phyloP scores from a whole-genome alignment of 2,329 filamentous ascomycete genomes.

The Cucurbitaria berberidis region DNA sequence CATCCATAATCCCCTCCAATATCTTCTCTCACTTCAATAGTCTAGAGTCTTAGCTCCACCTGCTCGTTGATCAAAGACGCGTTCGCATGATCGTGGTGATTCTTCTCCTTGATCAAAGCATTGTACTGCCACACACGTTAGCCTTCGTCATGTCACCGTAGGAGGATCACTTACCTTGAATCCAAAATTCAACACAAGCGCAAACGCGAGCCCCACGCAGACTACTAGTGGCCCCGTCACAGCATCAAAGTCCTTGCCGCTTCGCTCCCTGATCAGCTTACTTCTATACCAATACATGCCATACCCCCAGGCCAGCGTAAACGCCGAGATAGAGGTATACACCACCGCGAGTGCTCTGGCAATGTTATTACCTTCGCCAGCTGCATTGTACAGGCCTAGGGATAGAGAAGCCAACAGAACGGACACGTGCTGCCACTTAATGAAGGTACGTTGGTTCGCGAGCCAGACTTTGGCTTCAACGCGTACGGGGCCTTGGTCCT shows the following conservation, averaged over 20 bases:
- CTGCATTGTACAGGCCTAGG: constrained; percentile 86
- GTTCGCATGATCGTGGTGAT: constrained; percentile 12
- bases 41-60: constrained; percentile 27
- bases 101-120: constrained; percentile 18
- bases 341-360: constrained; percentile 80
- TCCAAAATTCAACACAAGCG: constrained; percentile 84
- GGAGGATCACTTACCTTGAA: constrained; percentile 69
- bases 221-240: constrained; percentile 83
- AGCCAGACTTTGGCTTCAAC: constrained; percentile 99
- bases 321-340: constrained; percentile 81
- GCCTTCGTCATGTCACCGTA: not conserved
- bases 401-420: constrained; percentile 85
- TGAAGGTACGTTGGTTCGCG: constrained; percentile 95
- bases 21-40: no score
- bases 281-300: constrained; percentile 77
- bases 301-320: constrained; percentile 88
- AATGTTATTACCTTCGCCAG: constrained; percentile 73
- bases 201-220: constrained; percentile 76
- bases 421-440: constrained; percentile 97
- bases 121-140: constrained; percentile 25
- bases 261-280: constrained; percentile 81
- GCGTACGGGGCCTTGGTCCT: constrained; percentile 88
- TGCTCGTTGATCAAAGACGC: constrained; percentile 16
- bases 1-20: no score
- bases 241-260: constrained; percentile 92